phyloP scores from a whole-genome alignment of 1,284 basidiomycete species.

The Veloporphyrellus conicus region DNA sequence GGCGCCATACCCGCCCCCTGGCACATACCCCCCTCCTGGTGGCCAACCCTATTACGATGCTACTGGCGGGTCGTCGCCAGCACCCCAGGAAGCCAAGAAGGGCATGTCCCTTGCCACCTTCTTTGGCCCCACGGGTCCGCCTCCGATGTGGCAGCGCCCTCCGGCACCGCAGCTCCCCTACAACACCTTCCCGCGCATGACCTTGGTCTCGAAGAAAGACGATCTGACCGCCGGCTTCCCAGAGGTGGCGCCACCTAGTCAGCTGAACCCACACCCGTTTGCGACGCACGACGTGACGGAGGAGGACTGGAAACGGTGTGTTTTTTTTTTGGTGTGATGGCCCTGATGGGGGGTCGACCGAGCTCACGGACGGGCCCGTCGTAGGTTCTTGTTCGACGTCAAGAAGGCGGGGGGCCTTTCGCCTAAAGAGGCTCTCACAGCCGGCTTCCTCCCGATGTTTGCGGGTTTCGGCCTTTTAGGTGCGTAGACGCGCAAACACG shows the following conservation, averaged over 20 bases:
- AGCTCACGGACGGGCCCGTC: not conserved
- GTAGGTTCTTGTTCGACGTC: constrained; percentile 28
- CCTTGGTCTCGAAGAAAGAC: constrained; percentile 25
- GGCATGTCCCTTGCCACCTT: constrained; percentile 23
- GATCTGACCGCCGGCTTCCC: constrained; percentile 25
- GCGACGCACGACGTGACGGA: constrained; percentile 29
- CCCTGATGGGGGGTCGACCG: not conserved
- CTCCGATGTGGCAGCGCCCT: constrained; percentile 28
- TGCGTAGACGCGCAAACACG: constrained; percentile 7
- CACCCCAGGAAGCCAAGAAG: not conserved
- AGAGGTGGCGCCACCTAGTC: constrained; percentile 30
- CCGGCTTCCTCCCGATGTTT: constrained; percentile 17
- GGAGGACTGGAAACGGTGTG: constrained; percentile 33
- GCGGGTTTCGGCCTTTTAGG: constrained; percentile 23
- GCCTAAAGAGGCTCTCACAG: constrained; percentile 29
- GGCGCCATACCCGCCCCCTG: not conserved
- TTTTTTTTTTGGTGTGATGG: not conserved
- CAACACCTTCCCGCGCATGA: constrained; percentile 29
- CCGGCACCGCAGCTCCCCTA: constrained; percentile 16
- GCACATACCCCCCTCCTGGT: not conserved
- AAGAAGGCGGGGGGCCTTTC: constrained; percentile 26
- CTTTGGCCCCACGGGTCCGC: constrained; percentile 27
- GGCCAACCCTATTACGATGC: not conserved
- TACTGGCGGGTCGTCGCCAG: not conserved
- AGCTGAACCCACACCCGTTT: constrained; percentile 25